Conservation (phyloP, 2,329 filamentous ascomycete species). For the Beauveria sp. region DNA sequence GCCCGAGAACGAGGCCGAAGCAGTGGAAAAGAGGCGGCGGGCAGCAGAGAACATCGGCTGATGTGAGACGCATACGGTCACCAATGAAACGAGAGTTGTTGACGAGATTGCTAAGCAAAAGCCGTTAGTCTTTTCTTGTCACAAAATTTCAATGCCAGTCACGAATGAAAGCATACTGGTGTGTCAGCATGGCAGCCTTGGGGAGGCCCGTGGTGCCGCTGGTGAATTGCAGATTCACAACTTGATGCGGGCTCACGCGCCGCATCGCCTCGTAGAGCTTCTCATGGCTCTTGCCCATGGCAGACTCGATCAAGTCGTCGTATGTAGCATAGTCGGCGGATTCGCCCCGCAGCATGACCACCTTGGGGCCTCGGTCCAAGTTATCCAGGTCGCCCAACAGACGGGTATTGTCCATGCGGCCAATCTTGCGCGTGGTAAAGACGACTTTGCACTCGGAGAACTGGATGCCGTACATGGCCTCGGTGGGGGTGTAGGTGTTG, state of each 20-base stretch:
- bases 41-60: constrained; percentile 66
- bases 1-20: constrained; percentile 71
- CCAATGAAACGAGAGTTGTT: constrained; percentile 66
- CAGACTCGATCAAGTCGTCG: constrained; percentile 46
- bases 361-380: constrained; percentile 37
- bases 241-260: constrained; percentile 54
- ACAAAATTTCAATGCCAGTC: not conserved
- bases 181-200: constrained; percentile 68
- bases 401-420: constrained; percentile 53
- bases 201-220: constrained; percentile 67
- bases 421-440: constrained; percentile 65
- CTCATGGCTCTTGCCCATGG: constrained; percentile 40
- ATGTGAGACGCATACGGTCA: constrained; percentile 63
- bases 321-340: constrained; percentile 52
- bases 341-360: constrained; percentile 54
- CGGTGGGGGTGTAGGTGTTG: constrained; percentile 71
- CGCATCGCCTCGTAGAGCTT: constrained; percentile 45
- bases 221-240: constrained; percentile 69
- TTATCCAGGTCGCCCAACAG: constrained; percentile 48
- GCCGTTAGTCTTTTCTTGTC: constrained; percentile 9
- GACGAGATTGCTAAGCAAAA: constrained; percentile 41
- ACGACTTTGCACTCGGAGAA: constrained; percentile 67
- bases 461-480: constrained; percentile 62
- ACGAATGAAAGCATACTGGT: constrained; percentile 41
- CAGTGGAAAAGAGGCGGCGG: constrained; percentile 81